phyloP scores from a whole-genome alignment of 2,329 filamentous ascomycete species.

The Pseudogymnoascus sp. region DNA sequence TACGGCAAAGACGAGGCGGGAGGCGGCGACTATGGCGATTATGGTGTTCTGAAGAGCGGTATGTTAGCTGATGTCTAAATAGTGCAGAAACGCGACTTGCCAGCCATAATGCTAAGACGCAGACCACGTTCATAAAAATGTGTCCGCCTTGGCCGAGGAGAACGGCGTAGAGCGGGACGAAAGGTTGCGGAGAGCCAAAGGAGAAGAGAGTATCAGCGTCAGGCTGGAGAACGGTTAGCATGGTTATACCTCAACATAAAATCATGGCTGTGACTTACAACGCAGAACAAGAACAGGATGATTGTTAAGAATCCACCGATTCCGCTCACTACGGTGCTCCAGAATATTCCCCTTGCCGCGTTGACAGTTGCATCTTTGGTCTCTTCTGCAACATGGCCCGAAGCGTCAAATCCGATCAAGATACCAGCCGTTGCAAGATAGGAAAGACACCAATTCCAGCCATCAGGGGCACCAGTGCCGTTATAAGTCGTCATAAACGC shows the following conservation, averaged over 20 bases:
- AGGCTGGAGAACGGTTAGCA: slow-evolving; percentile 33
- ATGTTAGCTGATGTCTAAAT: slow-evolving; percentile 15
- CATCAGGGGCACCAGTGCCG: slow-evolving; percentile 45
- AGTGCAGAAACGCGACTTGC: slow-evolving; percentile 29
- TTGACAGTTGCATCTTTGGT: slow-evolving; percentile 50
- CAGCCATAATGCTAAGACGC: slow-evolving; percentile 44
- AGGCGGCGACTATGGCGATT: slow-evolving; percentile 51
- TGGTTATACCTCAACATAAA: background rate
- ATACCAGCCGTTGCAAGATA: slow-evolving; percentile 55
- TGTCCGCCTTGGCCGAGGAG: slow-evolving; percentile 50
- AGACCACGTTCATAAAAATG: slow-evolving; percentile 55
- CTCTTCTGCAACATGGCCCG: slow-evolving; percentile 54
- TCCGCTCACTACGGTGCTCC: slow-evolving; percentile 50
- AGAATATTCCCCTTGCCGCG: slow-evolving; percentile 54
- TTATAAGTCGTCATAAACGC: slow-evolving; percentile 57
- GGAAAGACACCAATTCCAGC: slow-evolving; percentile 57
- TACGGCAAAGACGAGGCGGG: slow-evolving; percentile 55
- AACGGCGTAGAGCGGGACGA: slow-evolving; percentile 50
- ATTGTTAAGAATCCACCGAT: slow-evolving; percentile 48
- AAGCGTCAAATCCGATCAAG: slow-evolving; percentile 54
- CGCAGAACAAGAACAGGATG: slow-evolving; percentile 53
- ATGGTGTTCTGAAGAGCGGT: slow-evolving; percentile 43
- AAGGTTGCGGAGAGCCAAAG: slow-evolving; percentile 49
- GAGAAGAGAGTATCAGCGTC: slow-evolving; percentile 45
- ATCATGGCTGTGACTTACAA: slow-evolving; percentile 30